These are phyloP conservation scores for Nicotiana benthamiana DNA, from an alignment of 257 asterid genomes.

Conservation along the genomic window DNA sequence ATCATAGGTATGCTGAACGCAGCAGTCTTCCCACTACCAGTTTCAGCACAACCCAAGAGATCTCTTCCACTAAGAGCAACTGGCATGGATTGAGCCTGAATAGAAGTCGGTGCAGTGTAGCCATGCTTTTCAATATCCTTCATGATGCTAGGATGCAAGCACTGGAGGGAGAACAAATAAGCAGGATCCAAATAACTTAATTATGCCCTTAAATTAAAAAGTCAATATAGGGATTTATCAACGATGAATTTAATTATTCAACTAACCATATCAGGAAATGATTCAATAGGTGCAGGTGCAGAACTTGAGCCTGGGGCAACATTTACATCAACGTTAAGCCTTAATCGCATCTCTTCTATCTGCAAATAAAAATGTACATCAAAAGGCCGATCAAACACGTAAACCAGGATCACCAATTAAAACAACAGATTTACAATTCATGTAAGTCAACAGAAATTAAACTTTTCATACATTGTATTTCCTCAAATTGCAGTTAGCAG, in stretches of 20 bases:
- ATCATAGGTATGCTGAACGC: constrained; percentile 84
- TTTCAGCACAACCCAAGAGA: constrained; percentile 90
- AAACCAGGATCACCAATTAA: background rate
- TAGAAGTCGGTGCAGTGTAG: constrained; percentile 74
- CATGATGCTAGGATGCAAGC: constrained; percentile 64
- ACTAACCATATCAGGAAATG: constrained; percentile 73
- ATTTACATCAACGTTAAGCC: constrained; percentile 75
- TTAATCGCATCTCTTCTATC: constrained; percentile 69
- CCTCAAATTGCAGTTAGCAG: background rate
- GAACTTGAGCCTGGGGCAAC: constrained; percentile 51
- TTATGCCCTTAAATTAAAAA: background rate
- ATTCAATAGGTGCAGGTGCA: constrained; percentile 78
- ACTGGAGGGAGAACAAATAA: constrained; percentile 32
- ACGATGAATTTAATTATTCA: constrained; percentile 6
- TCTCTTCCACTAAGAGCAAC: constrained; percentile 83
- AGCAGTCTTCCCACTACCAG: constrained; percentile 90
- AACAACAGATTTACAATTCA: background rate
- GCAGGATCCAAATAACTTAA: background rate
- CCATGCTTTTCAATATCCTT: constrained; percentile 71
- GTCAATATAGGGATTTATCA: background rate
- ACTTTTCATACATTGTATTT: background rate
- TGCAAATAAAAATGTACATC: constrained; percentile 21
- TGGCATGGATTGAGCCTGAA: constrained; percentile 94
- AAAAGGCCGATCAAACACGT: background rate
- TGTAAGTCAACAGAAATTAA: background rate